Evolutionary conservation across 768 basidiomycete species (phyloP), one percentile per base, ranked within the genome.

Genomic region (Terana coerulea): DNA sequence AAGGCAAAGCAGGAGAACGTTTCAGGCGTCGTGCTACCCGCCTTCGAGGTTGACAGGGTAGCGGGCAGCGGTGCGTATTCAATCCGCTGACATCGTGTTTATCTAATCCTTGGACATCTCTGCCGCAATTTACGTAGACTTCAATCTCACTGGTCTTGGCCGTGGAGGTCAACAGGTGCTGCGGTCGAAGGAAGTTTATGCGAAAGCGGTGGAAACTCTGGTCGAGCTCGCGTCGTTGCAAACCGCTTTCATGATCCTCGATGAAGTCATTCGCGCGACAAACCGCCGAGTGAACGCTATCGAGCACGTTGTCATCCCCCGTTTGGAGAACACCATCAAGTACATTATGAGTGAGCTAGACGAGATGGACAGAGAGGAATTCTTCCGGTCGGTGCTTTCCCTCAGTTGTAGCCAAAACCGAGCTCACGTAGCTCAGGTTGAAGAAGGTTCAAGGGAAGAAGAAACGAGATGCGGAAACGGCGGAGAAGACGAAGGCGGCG

Each of bases 371-470:
- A 81, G 93, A 56, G 91, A 93, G 64, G 91, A 93, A 62, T 93
- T 93, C 72, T 93, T 95, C 74, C 78, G 93, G 91, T 86, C 34
- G 24, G 53, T 37, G 8, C 3, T 15, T 35, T 19, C 15, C 24
- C 24, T 5, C 15, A 26, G 29, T 21, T 22, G 36, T 42, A 14
- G 40, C 9, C 19, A 42, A 50, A 24, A 15, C 33, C 25, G 24
- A 8, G 34, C 21, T 25, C 5, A 10, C 14, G 14, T 35, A 41
- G 44, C 44, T 34, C 67, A 92, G 95, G 62, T 71, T 98, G 59
- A 98, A 98, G 73, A 95, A 97, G 67, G 93, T 97, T 1, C 94
- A 98, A 67, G 91, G 91, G 22, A 98, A 95, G 79, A 98, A 95
- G 80, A 95, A 95, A 69, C 77, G 90, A 49, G 84, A 89, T 56